Base-by-base conservation (phyloP, 2,329 filamentous ascomycete species). In the Xenoacremonium recifei region DNA sequence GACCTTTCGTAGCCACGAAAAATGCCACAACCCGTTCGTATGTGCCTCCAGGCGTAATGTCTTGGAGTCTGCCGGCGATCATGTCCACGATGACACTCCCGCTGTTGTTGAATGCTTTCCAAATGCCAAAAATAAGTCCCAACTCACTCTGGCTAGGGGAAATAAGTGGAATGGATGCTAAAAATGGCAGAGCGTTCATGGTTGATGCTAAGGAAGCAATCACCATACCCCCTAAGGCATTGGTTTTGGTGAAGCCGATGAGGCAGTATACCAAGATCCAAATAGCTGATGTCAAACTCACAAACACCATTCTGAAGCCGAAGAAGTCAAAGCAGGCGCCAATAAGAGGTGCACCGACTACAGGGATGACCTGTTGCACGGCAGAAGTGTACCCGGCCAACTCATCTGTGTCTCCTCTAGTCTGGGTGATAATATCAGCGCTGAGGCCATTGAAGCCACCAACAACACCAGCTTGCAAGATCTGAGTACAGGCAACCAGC, bases 51-150 rank as follows among this genome's bases (percentile, higher is more conserved):
- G 51, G 54, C 0, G 57, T 59, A 12, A 53, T 53, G 34, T 57
- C 55, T n/a, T 59, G 53, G 13, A 59, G 40, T 9, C 49, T 42
- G 2, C 55, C 54, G 6, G 56, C 47, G 38, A 58, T 57, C 53
- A 59, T 59, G 29, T 59, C 57, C 10, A 59, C 52, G 17, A 59
- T 44, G 13, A 58, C 54, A 18, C 51, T 57, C 17, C 49, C 53
- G 29, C 51, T 50, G 32, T 59, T 59, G 43, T 59, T 59, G 25
- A 58, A 59, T 2, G 51, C 48, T 43, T 58, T 57, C 57, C 55
- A 59, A 31, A 59, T 53, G 11, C 57, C 54, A 20, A 59, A 50
- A 1, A 49, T 54, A 2, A 58, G 54, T 6, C 57, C 55, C 5
- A 59, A 44, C 36, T 58, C 44, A 10, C 47, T 17, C 23, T 58